Evolutionary conservation across 345 rosid genomes (phyloP).

Genomic region (Leavenworthia alabamica): DNA sequence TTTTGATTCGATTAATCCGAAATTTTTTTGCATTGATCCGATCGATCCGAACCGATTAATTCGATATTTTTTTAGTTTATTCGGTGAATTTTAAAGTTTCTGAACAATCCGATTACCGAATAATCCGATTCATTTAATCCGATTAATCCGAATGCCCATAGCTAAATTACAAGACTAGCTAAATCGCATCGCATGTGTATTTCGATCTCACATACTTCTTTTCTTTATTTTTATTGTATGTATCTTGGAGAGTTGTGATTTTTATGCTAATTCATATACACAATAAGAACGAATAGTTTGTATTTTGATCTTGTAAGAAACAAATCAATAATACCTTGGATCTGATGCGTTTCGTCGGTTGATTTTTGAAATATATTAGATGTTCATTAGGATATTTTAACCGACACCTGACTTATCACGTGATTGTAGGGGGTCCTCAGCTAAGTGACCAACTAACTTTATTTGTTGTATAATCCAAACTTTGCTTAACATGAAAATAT

Average conservation of each 20-base stretch:
- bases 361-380: neutral
- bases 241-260: neutral
- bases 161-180: too few relatives aligned
- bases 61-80: too few relatives aligned
- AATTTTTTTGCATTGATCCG: too few relatives aligned
- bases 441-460: conserved; percentile 5
- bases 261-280: neutral
- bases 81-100: too few relatives aligned
- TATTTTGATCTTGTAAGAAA: neutral
- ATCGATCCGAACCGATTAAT: too few relatives aligned
- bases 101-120: too few relatives aligned
- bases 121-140: too few relatives aligned
- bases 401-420: conserved; percentile 9
- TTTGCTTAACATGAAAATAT: conserved; percentile 17
- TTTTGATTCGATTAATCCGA: too few relatives aligned
- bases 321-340: neutral
- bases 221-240: neutral
- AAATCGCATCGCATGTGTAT: neutral
- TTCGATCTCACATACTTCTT: neutral
- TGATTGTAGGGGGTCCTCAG: neutral
- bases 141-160: too few relatives aligned
- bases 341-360: neutral
- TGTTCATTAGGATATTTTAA: neutral
- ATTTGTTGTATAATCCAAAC: conserved; percentile 4
- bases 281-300: neutral